Evolutionary conservation across 345 rosid genomes (phyloP), one percentile per base, ranked within the genome.

Genomic region (Arabidopsis thaliana): DNA sequence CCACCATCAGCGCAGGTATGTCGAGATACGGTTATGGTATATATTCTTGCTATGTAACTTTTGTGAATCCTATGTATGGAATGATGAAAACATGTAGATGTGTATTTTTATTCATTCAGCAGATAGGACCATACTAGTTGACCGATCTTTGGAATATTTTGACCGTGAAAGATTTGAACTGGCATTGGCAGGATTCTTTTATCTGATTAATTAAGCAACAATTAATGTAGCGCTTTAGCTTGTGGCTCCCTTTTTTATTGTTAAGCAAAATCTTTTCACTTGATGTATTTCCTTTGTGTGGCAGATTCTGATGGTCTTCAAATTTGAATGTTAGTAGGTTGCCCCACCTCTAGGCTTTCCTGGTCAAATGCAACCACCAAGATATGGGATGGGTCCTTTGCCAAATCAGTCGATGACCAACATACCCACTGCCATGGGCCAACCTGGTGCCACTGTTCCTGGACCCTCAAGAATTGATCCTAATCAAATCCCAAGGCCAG

Each of bases 401-500:
- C 91, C 91, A 78, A 83, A 85, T 85, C 99, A 91, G 76, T 80
- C 91, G 51, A 86, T 86, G 96, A 87, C 96, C 60, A 81, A 87
- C 52, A 89, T 89, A 76, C 84, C 95, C 57, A 87, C 95, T 68
- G 88, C 86, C 52, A 80, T 88, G 69, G 94, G 94, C 48, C 96
- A 91, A 80, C 71, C 93, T 70, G 98, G 97, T 74, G 82, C 84
- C 53, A 75, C 99, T 73, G 44, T 72, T 59, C 79, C 91, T 40
- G 89, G 88, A 52, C 55, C 91, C 46, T 89, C 98, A 49, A 90
- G 86, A 84, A 95, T 95, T 42, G 99, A 95, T 82, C 97, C 94
- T 64, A 88, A 85, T 83, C 97, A 95, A 84, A 92, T 95, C 78
- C 99, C 99, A 32, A 83, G 99, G 81, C 99, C 98, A 10, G 77